phyloP scores from a whole-genome alignment of 768 basidiomycete species.

The Agaricus bisporus region DNA sequence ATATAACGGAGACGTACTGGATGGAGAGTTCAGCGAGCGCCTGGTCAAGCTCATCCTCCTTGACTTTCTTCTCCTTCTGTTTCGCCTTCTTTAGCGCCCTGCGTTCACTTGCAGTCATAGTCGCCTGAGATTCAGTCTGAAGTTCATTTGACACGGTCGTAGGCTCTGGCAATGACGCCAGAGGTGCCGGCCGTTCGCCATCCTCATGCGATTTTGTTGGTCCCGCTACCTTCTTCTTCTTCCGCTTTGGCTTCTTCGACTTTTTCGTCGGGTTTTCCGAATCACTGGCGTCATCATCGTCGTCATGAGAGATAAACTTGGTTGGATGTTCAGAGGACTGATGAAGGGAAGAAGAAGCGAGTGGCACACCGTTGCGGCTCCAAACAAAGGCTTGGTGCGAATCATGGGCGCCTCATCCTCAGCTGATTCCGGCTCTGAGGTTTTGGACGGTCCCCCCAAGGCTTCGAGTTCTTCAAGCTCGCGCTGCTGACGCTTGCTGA shows the following conservation, averaged over 20 bases:
- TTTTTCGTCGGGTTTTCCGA: not conserved
- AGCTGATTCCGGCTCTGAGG: constrained; percentile 16
- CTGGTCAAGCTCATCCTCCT: constrained; percentile 74
- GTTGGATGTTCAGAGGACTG: not conserved
- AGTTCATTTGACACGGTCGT: not conserved
- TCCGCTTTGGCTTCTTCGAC: constrained; percentile 30
- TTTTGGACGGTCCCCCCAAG: constrained; percentile 24
- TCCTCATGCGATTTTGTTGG: not conserved
- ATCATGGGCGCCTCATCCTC: constrained; percentile 29
- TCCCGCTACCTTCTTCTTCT: constrained; percentile 29
- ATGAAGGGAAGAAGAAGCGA: not conserved
- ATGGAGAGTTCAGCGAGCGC: constrained; percentile 80
- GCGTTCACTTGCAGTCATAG: constrained; percentile 35
- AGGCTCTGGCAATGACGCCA: constrained; percentile 9
- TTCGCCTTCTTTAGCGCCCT: constrained; percentile 60
- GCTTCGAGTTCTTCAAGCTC: constrained; percentile 76
- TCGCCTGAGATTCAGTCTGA: constrained; percentile 8
- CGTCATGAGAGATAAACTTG: not conserved
- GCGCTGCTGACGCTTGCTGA: constrained; percentile 83
- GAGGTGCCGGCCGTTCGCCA: not conserved
- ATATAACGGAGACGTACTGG: constrained; percentile 44
- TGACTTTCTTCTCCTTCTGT: constrained; percentile 59
- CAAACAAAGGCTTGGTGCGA: not conserved
- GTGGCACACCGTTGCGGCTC: not conserved
- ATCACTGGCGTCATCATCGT: not conserved